These are phyloP conservation scores for Spongospora subterranea DNA, from an alignment of 208 protist genomes.

Conservation along the genomic window DNA sequence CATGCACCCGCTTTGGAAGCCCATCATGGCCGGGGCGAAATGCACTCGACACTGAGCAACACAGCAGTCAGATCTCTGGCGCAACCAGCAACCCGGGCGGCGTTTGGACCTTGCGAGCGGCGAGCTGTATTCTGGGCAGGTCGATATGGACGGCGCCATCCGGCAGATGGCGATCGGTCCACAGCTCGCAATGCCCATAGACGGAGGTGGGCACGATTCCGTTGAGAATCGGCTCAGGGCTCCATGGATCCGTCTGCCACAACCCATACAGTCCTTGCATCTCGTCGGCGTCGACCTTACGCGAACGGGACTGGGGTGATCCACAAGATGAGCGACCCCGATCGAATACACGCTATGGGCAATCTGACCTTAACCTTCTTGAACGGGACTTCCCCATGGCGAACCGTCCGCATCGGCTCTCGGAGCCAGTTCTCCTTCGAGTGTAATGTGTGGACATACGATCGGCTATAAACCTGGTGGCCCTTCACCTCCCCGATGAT, in stretches of 20 bases:
- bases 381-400: background rate
- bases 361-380: constrained; percentile 50
- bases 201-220: constrained; percentile 52
- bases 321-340: background rate
- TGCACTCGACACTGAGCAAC: background rate
- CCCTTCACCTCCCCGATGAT: constrained; percentile 3
- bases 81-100: background rate
- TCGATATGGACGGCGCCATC: constrained; percentile 20
- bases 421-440: constrained; percentile 41
- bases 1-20: background rate
- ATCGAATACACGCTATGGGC: background rate
- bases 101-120: constrained; percentile 17
- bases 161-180: constrained; percentile 21
- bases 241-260: constrained; percentile 55
- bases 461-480: background rate
- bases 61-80: background rate
- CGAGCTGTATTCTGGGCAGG: background rate
- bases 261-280: constrained; percentile 50
- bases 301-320: background rate
- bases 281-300: constrained; percentile 29
- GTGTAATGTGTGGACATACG: constrained; percentile 42
- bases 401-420: constrained; percentile 22
- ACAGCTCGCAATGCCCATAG: constrained; percentile 53
- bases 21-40: constrained; percentile 51
- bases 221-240: background rate